These are phyloP conservation scores for Acer yangbiense DNA, from an alignment of 345 rosid genomes.

Conservation along the genomic window DNA sequence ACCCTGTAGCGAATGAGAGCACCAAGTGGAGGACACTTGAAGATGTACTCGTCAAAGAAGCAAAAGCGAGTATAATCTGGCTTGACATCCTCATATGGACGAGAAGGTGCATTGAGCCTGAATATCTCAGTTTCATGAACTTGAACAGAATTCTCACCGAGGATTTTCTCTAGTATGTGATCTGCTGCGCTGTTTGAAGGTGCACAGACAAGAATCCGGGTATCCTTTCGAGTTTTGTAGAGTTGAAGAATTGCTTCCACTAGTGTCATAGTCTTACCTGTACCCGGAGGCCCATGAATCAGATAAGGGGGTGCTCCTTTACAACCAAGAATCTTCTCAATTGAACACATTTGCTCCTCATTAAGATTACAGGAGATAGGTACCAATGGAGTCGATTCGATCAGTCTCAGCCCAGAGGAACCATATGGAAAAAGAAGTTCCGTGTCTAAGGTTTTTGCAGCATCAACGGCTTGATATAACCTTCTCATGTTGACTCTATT, in stretches of 20 bases:
- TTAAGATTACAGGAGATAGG: slow-evolving; percentile 67
- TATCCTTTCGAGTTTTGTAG: slow-evolving; percentile 36
- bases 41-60: slow-evolving; percentile 63
- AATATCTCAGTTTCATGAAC: slow-evolving; percentile 64
- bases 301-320: slow-evolving; percentile 85
- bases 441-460: slow-evolving; percentile 47
- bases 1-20: slow-evolving; percentile 58
- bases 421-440: slow-evolving; percentile 67
- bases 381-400: slow-evolving; percentile 47
- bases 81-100: slow-evolving; percentile 65
- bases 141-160: slow-evolving; percentile 42
- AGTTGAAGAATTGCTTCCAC: slow-evolving; percentile 87
- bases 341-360: slow-evolving; percentile 72
- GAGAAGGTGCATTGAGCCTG: slow-evolving; percentile 82
- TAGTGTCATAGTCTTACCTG: slow-evolving; percentile 89
- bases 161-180: slow-evolving; percentile 70
- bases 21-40: slow-evolving; percentile 67
- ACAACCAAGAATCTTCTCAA: slow-evolving; percentile 81
- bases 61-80: slow-evolving; percentile 67
- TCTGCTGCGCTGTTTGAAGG: slow-evolving; percentile 96
- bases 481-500: slow-evolving; percentile 71
- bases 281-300: slow-evolving; percentile 95
- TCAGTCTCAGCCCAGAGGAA: slow-evolving; percentile 42
- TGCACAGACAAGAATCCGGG: slow-evolving; percentile 81
- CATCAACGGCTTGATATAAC: slow-evolving; percentile 75